A percentile compares a stretch with the other conserved stretches of the same genome.
Evolutionary conservation across 1,284 basidiomycete species (phyloP).

Genomic region (Inonotus obliquus): DNA sequence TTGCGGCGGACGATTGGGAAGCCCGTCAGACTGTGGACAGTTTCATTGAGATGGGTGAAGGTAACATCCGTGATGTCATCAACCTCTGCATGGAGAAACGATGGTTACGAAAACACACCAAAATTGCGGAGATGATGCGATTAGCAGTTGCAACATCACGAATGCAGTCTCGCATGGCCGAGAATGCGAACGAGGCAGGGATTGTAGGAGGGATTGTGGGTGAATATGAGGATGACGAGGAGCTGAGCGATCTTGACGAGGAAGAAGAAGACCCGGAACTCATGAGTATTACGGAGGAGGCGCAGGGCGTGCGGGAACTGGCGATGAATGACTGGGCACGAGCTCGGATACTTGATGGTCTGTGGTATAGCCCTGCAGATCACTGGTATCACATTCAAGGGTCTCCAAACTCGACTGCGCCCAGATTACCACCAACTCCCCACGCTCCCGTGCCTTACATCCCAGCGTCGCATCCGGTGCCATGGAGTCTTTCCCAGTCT

Average conservation of each 20-base stretch:
- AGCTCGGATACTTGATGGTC: slow-evolving; percentile 62
- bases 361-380: slow-evolving; percentile 69
- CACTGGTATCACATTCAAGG: slow-evolving; percentile 41
- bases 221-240: slow-evolving; percentile 19
- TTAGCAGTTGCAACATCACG: slow-evolving; percentile 60
- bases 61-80: slow-evolving; percentile 59
- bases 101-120: slow-evolving; percentile 62
- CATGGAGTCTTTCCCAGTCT: slow-evolving; percentile 44
- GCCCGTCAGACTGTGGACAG: slow-evolving; percentile 54
- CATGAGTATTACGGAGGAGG: slow-evolving; percentile 55
- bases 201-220: slow-evolving; percentile 21
- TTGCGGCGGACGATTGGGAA: slow-evolving; percentile 52
- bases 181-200: slow-evolving; percentile 23
- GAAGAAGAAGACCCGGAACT: slow-evolving; percentile 48
- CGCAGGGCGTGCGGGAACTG: slow-evolving; percentile 53
- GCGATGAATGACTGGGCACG: slow-evolving; percentile 72
- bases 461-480: slow-evolving; percentile 58
- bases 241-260: slow-evolving; percentile 18
- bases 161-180: slow-evolving; percentile 30
- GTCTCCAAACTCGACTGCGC: slow-evolving; percentile 11
- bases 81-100: slow-evolving; percentile 57
- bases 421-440: not conserved
- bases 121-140: slow-evolving; percentile 56
- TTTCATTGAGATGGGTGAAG: slow-evolving; percentile 68
- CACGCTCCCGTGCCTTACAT: slow-evolving; percentile 33